A percentile compares a stretch with the other conserved stretches of the same genome.
Evolutionary conservation across 2,329 filamentous ascomycete species (phyloP).

Genomic region (Akanthomyces uredinophilus): DNA sequence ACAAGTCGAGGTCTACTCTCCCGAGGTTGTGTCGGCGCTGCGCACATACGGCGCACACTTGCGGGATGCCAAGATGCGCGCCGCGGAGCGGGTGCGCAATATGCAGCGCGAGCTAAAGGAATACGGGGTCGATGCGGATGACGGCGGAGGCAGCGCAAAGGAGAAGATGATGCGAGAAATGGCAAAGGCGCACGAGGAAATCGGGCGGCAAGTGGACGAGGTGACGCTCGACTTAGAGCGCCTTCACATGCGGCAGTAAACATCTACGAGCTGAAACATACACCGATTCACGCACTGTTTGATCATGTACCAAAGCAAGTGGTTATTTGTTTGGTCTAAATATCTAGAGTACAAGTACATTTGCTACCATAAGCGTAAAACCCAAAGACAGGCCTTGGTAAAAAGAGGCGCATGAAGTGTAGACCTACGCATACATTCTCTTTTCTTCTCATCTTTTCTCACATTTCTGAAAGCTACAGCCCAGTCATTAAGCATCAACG

Average conservation of each 20-base stretch:
- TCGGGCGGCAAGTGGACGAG: conserved; percentile 45
- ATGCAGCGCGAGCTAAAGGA: conserved; percentile 40
- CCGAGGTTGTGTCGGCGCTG: conserved; percentile 39
- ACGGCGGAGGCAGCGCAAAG: conserved; percentile 32
- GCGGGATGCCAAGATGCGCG: conserved; percentile 41
- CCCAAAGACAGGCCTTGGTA: neutral
- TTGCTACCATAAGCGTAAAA: conserved; percentile 14
- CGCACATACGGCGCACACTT: conserved; percentile 45
- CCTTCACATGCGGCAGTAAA: conserved; percentile 20
- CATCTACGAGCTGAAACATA: neutral
- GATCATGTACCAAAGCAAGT: neutral
- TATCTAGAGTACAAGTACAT: conserved; percentile 16
- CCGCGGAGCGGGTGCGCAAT: conserved; percentile 38
- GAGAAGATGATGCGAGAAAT: conserved; percentile 49
- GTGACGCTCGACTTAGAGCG: conserved; percentile 42
- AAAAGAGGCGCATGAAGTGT: neutral
- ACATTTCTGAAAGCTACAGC: neutral
- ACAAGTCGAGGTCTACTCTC: conserved; percentile 39
- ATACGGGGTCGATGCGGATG: conserved; percentile 39
- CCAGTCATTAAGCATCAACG: conserved; percentile 1
- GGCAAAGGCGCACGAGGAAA: conserved; percentile 45
- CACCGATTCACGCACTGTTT: neutral
- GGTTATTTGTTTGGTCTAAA: conserved; percentile 8
- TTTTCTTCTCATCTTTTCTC: neutral
- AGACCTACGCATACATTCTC: neutral